These are phyloP conservation scores for Rosellinia necatrix DNA, from an alignment of 2,329 filamentous ascomycete genomes.

Conservation along the genomic window DNA sequence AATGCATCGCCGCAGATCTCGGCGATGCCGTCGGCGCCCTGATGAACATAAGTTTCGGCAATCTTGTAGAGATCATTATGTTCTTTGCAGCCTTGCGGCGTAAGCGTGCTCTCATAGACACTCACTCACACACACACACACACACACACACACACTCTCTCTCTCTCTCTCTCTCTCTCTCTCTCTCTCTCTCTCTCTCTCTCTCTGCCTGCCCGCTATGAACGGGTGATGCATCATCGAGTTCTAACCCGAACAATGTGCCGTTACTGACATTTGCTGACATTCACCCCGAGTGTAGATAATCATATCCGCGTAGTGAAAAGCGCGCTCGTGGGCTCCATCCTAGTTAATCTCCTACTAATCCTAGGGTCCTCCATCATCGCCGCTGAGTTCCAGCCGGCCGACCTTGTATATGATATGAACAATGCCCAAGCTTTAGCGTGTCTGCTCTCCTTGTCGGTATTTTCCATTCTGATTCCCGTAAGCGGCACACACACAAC, in stretches of 20 bases:
- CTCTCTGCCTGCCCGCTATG: neutral
- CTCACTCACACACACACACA: too few relatives aligned
- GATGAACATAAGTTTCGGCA: slow-evolving; percentile 57
- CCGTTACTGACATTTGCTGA: slow-evolving; percentile 4
- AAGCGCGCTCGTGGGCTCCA: slow-evolving; percentile 83
- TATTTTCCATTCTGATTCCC: slow-evolving; percentile 22
- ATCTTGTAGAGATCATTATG: slow-evolving; percentile 12
- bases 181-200: neutral
- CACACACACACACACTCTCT: neutral
- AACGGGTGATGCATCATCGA: neutral
- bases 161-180: neutral
- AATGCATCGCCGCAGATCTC: slow-evolving; percentile 43
- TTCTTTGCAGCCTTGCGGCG: slow-evolving; percentile 14
- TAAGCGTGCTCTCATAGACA: slow-evolving; percentile 14
- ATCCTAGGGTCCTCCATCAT: slow-evolving; percentile 90
- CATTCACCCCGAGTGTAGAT: slow-evolving; percentile 41
- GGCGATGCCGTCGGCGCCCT: slow-evolving; percentile 52
- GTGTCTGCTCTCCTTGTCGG: slow-evolving; percentile 21
- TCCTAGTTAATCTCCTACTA: slow-evolving; percentile 81
- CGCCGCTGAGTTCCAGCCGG: slow-evolving; percentile 44
- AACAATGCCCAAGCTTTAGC: slow-evolving; percentile 23
- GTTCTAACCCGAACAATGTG: neutral
- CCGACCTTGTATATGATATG: slow-evolving; percentile 20
- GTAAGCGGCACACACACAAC: slow-evolving; percentile 4
- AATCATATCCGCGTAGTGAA: slow-evolving; percentile 87